These are phyloP conservation scores for Colletotrichum australisinense DNA, from an alignment of 2,329 filamentous ascomycete species.

Conservation along the genomic window DNA sequence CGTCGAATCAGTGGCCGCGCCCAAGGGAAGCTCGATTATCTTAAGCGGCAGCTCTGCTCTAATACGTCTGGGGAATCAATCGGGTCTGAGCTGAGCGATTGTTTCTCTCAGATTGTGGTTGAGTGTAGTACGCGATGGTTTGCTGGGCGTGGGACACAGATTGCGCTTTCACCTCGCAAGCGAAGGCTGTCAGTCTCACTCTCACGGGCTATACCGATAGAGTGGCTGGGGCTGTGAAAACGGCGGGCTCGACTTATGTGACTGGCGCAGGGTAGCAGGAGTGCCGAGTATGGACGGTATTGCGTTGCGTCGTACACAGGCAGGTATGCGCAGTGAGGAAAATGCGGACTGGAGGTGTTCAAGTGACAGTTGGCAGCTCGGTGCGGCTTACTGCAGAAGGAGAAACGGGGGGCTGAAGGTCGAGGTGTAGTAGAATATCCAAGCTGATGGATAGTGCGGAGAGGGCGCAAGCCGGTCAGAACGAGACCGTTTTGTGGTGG, in stretches of 20 bases:
- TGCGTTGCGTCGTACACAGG: slow-evolving; percentile 5
- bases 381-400: neutral
- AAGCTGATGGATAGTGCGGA: neutral
- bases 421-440: neutral
- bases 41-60: neutral
- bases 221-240: neutral
- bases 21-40: neutral
- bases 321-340: neutral
- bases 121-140: neutral
- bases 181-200: slow-evolving; percentile 5
- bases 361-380: neutral
- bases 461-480: slow-evolving; percentile 4
- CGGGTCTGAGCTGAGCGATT: neutral
- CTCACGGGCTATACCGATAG: neutral
- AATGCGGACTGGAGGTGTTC: neutral
- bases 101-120: neutral
- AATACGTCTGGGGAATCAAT: neutral
- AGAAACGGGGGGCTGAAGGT: neutral
- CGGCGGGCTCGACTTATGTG: neutral
- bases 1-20: neutral
- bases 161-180: slow-evolving; percentile 6
- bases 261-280: neutral
- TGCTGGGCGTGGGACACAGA: neutral
- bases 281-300: neutral
- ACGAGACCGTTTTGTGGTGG: slow-evolving; percentile 1